phyloP scores from a whole-genome alignment of 2,329 filamentous ascomycete species.

The Verticillium longisporum region DNA sequence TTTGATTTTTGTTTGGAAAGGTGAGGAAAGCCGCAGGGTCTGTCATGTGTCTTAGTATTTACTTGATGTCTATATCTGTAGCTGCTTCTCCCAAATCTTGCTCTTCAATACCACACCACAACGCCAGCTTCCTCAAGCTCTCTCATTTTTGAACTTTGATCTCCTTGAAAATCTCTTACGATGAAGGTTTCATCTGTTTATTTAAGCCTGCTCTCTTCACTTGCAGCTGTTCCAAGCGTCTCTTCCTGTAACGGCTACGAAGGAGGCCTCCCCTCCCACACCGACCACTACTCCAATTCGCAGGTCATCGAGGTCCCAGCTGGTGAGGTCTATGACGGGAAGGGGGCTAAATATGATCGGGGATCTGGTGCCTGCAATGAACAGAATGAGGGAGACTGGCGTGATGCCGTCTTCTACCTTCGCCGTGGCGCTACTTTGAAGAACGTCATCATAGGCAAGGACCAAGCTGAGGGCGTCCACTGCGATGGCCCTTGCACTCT shows the following conservation, averaged over 20 bases:
- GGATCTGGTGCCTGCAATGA: conserved; percentile 31
- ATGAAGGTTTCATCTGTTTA: not conserved
- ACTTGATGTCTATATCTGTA: too few relatives aligned
- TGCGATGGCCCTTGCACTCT: conserved; percentile 34
- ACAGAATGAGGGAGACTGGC: conserved; percentile 31
- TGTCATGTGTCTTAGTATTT: too few relatives aligned
- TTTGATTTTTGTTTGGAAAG: not conserved
- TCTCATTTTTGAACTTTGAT: not conserved
- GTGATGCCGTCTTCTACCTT: conserved; percentile 36
- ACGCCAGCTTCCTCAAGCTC: not conserved
- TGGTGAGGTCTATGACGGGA: conserved; percentile 24
- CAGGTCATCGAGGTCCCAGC: conserved; percentile 23
- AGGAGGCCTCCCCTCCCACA: conserved; percentile 21
- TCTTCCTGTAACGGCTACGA: conserved; percentile 22
- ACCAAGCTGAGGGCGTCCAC: conserved; percentile 33
- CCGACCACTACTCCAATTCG: conserved; percentile 17
- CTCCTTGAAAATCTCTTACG: not conserved
- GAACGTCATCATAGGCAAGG: conserved; percentile 39
- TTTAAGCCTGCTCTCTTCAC: not conserved
- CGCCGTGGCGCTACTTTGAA: conserved; percentile 33
- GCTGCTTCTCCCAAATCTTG: too few relatives aligned
- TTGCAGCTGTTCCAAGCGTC: conserved; percentile 17
- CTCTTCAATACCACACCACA: too few relatives aligned
- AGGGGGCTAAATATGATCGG: conserved; percentile 29
- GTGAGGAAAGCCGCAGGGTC: too few relatives aligned